Evolutionary conservation across 768 basidiomycete species (phyloP).

Genomic region (Naganishia onofrii): DNA sequence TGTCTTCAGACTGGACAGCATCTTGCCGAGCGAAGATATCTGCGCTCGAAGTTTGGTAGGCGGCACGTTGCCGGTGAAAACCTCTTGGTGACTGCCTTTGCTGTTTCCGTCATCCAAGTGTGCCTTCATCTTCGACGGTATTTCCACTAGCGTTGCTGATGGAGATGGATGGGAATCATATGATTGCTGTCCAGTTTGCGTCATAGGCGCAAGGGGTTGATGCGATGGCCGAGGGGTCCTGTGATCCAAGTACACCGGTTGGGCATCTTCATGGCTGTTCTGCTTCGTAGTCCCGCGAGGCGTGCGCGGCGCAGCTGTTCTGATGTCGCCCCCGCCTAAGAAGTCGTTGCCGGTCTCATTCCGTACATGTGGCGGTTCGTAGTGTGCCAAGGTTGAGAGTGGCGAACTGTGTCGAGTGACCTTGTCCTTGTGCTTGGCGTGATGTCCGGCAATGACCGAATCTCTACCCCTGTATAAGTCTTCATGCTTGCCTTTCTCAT

Average conservation of each 20-base stretch:
- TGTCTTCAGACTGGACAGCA: constrained; percentile 63
- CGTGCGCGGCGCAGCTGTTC: background rate
- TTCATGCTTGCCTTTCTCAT: constrained; percentile 16
- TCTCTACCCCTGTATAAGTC: constrained; percentile 22
- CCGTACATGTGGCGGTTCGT: background rate
- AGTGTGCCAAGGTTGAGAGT: background rate
- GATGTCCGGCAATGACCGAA: constrained; percentile 6
- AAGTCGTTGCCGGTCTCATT: background rate
- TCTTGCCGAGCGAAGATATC: constrained; percentile 85
- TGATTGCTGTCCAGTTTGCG: background rate
- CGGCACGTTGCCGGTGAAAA: constrained; percentile 41
- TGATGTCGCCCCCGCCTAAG: background rate
- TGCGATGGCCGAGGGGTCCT: constrained; percentile 14
- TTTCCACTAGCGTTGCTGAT: background rate
- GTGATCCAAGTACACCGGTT: background rate
- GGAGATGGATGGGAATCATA: background rate
- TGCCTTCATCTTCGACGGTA: background rate
- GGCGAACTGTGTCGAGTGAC: background rate
- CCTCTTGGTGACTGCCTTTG: constrained; percentile 51
- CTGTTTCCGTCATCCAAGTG: constrained; percentile 12
- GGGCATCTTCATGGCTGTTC: background rate
- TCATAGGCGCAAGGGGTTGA: background rate
- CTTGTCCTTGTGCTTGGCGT: constrained; percentile 14
- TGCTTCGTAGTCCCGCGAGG: background rate
- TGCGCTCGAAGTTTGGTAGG: constrained; percentile 75